Base-by-base conservation (phyloP, 2,329 filamentous ascomycete genomes). In the Exutisphaerella laricina region DNA sequence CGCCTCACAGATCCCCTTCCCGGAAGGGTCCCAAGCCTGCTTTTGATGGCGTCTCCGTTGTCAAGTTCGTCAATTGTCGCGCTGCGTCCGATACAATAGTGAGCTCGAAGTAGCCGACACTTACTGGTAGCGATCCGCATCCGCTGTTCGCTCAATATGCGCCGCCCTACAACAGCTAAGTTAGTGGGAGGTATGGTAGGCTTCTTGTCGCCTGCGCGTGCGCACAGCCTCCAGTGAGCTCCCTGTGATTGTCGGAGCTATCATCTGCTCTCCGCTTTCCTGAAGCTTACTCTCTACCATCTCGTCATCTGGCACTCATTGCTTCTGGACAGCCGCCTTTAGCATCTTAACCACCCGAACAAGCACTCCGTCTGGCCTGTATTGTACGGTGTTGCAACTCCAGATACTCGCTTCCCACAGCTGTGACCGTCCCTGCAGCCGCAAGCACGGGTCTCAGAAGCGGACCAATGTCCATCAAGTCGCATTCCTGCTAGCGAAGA, bases 401-500 rank as follows among this genome's bases (percentile, higher is more conserved):
- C n/a, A 46, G 43, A 42, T 35, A 39, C 39, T 39, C 26, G 18
- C 39, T 34, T 4, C n/a, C 17, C 20, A 23, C 17, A 35, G 33
- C 33, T 35, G 21, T 20, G 18, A 17, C 33, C 33, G 33, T 5
- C 17, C 23, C 33, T 29, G 43, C 33, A 12, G 29, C 22, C 38
- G 39, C 41, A 37, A 41, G 14, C 30, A 41, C 46, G 17, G 33
- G 33, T 12, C n/a, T 12, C 17, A 21, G 31, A 30, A 39, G 46
- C 52, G 44, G 50, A 44, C 51, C 55, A 55, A 57, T 57, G 55
- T 54, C 14, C 33, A 12, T 20, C 45, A 37, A 31, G 20, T 29
- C 40, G 43, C 44, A 29, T 43, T 22, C 23, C 43, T 42, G 37
- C 45, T 53, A 35, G 33, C 46, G 50, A 41, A 44, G 50, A 54